phyloP scores from a whole-genome alignment of 176 grass and related monocot genomes.

The Phragmites australis region DNA sequence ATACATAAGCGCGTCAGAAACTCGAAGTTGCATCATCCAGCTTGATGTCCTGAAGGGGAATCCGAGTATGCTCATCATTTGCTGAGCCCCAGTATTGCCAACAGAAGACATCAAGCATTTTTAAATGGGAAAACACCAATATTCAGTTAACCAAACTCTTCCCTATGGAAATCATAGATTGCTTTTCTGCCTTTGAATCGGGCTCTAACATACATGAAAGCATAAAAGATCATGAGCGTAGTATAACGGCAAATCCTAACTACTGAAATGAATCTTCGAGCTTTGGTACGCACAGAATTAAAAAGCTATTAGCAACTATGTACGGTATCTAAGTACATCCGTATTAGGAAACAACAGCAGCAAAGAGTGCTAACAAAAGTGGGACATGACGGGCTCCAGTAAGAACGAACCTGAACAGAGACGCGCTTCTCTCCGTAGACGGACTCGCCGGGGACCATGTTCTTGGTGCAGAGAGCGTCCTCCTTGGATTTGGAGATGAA shows the following conservation, averaged over 20 bases:
- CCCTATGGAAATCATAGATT: neutral
- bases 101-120: neutral
- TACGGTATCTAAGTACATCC: neutral
- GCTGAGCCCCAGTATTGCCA: constrained; percentile 27
- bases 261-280: too few relatives aligned
- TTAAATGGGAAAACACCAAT: neutral
- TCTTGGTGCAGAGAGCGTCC: constrained; percentile 96
- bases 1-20: constrained; percentile 68
- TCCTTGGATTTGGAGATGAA: constrained; percentile 93
- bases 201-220: neutral
- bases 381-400: rapidly evolving
- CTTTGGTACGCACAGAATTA: neutral
- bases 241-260: neutral
- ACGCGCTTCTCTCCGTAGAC: constrained; percentile 91
- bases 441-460: constrained; percentile 73
- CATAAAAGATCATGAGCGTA: neutral
- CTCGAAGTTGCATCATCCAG: constrained; percentile 84
- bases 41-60: constrained; percentile 99
- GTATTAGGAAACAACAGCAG: neutral
- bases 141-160: neutral
- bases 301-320: too few relatives aligned
- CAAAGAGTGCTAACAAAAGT: too few relatives aligned
- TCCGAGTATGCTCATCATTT: constrained; percentile 93
- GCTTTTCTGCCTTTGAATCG: neutral
- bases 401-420: constrained; percentile 59